These are phyloP conservation scores for Ilex paraguariensis DNA, from an alignment of 305 asterid species.

Conservation along the genomic window DNA sequence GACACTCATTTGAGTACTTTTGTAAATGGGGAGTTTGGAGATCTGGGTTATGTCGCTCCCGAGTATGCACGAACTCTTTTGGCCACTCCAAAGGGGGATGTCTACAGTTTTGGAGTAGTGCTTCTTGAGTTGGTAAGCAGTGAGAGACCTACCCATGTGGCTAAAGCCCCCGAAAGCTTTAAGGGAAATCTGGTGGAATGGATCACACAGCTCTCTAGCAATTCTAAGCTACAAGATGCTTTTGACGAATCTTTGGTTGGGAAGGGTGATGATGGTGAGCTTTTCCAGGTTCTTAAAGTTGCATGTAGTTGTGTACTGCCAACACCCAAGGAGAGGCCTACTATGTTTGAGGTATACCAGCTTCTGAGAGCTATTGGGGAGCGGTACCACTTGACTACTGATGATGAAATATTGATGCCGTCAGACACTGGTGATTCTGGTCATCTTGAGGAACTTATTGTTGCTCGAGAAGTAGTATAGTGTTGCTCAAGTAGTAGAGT, in stretches of 20 bases:
- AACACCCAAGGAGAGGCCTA: constrained; percentile 62
- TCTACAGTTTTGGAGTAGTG: constrained; percentile 73
- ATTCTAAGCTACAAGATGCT: constrained; percentile 54
- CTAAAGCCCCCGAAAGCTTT: constrained; percentile 54
- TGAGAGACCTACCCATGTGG: constrained; percentile 45
- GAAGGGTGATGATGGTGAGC: constrained; percentile 50
- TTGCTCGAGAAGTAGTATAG: constrained; percentile 53
- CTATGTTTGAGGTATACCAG: constrained; percentile 84
- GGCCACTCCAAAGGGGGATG: constrained; percentile 85
- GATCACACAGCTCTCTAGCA: constrained; percentile 44
- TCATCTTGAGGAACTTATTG: constrained; percentile 60
- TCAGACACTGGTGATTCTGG: constrained; percentile 35
- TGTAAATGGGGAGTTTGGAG: constrained; percentile 88
- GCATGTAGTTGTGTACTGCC: constrained; percentile 68
- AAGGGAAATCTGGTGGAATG: constrained; percentile 68
- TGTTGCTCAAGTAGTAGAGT: constrained; percentile 47
- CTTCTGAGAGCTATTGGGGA: constrained; percentile 63
- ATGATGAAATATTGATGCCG: constrained; percentile 56
- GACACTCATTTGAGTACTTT: constrained; percentile 88
- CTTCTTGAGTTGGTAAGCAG: constrained; percentile 64
- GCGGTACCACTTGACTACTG: constrained; percentile 48
- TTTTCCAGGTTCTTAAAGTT: constrained; percentile 68
- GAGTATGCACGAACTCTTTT: constrained; percentile 59
- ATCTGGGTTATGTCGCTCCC: constrained; percentile 80
- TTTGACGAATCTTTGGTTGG: constrained; percentile 44